Evolutionary conservation across 2,329 filamentous ascomycete species (phyloP), one percentile per base, ranked within the genome.

Genomic region (Claviceps maximensis): DNA sequence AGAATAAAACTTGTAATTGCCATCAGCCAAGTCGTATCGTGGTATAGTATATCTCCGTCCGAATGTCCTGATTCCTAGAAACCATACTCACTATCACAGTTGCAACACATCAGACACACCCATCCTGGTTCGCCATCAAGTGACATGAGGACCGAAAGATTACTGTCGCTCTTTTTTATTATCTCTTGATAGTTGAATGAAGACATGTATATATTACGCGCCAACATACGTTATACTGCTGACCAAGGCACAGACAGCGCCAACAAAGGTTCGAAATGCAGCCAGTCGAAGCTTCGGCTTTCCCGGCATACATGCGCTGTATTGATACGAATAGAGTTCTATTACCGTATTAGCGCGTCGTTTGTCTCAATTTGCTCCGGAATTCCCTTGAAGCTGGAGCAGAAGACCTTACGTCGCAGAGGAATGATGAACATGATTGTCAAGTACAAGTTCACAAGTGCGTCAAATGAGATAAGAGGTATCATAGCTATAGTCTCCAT

Each of bases 71-170:
- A 13, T 31, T 19, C 12, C 1, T 25, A 1, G 45, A n/a, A 42
- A 21, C 6, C 15, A 31, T 27, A 66, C 72, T 60, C 64, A 80
- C 79, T 75, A 61, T 84, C 81, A 56, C 74, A 72, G 59, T 83
- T 84, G 61, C 81, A 85, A 59, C 78, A 80, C 69, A 82, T 79
- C 4, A 84, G 71, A 58, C 80, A 84, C 2, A 84, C 73, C 80
- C 80, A 84, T 3, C 76, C 80, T 2, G 77, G 79, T 60, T 84
- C 80, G 13, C 80, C 80, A 25, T 78, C 65, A 2, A 84, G 71
- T 1, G 71, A 71, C 70, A 81, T 76, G 1, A 84, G 65, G 0
- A 83, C 72, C 3, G 75, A 74, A 2, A 84, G 64, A 60, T 84
- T 84, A 3, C 78, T 80, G 17, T 19, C 9, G 17, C 52, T 1